A percentile compares a stretch with the other conserved stretches of the same genome.
phyloP scores from a whole-genome alignment of 805 yeast genomes.

The Candida morakotiae region DNA sequence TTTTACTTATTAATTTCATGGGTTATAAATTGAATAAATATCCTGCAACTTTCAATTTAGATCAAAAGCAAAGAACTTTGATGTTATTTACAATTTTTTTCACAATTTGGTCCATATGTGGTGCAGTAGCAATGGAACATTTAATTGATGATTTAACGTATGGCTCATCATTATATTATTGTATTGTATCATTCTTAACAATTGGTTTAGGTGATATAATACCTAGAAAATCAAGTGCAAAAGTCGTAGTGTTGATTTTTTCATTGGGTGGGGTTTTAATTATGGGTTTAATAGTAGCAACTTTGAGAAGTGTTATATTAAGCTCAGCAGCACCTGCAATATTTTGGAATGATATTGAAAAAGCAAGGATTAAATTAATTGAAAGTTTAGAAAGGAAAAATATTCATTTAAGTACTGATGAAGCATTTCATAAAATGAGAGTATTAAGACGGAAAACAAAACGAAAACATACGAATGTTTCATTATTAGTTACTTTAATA shows the following conservation, averaged over 20 bases:
- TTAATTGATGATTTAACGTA: slow-evolving; percentile 36
- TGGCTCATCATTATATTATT: slow-evolving; percentile 69
- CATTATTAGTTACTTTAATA: slow-evolving; percentile 36
- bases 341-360: slow-evolving; percentile 63
- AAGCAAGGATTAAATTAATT: slow-evolving; percentile 34
- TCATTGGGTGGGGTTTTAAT: slow-evolving; percentile 67
- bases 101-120: slow-evolving; percentile 68
- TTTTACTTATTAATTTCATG: slow-evolving; percentile 52
- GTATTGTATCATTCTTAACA: slow-evolving; percentile 70
- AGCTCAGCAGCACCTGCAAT: slow-evolving; percentile 60
- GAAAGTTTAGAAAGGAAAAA: slow-evolving; percentile 11
- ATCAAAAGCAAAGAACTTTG: slow-evolving; percentile 63
- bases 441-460: slow-evolving; percentile 42
- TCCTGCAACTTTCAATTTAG: slow-evolving; percentile 67
- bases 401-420: slow-evolving; percentile 31
- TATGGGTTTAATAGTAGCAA: slow-evolving; percentile 69
- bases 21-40: slow-evolving; percentile 61
- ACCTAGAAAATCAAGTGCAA: slow-evolving; percentile 50
- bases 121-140: slow-evolving; percentile 46
- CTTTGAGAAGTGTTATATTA: slow-evolving; percentile 62
- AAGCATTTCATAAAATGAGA: slow-evolving; percentile 56
- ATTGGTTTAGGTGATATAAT: slow-evolving; percentile 77
- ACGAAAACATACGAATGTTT: slow-evolving; percentile 31
- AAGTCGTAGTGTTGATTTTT: slow-evolving; percentile 57
- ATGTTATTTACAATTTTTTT: slow-evolving; percentile 68